Evolutionary conservation across 2,329 filamentous ascomycete species (phyloP).

Genomic region (Venturia asperata): DNA sequence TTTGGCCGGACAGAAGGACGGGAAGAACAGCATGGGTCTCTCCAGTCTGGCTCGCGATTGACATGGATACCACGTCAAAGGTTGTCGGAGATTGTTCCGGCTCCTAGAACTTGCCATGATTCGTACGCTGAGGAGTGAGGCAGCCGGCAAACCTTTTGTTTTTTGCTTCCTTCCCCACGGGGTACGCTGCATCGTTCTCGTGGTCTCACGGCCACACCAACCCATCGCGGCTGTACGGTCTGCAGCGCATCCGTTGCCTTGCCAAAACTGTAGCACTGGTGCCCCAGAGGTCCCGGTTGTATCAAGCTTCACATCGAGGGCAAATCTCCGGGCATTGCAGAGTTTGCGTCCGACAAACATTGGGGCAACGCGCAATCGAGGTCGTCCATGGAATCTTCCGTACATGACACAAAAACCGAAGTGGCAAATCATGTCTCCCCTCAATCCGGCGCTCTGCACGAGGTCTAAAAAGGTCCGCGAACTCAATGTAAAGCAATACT

Average conservation of each 20-base stretch:
- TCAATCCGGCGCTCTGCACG: background rate
- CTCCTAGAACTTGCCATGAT: background rate
- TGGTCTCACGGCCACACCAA: background rate
- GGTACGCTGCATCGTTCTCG: background rate
- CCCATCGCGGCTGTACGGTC: background rate
- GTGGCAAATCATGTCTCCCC: background rate
- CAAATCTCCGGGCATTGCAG: background rate
- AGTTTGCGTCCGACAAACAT: background rate
- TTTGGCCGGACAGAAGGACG: background rate
- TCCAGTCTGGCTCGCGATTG: background rate
- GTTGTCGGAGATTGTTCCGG: background rate
- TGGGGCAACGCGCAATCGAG: background rate
- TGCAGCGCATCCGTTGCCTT: background rate
- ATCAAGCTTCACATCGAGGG: slow-evolving; percentile 1
- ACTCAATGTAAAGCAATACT: background rate
- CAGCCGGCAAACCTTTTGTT: background rate
- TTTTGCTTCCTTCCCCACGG: slow-evolving; percentile 5
- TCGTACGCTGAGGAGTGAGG: background rate
- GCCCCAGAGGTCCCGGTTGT: background rate
- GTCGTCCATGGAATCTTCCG: background rate
- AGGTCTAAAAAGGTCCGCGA: background rate
- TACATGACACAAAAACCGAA: background rate
- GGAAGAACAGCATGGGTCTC: background rate
- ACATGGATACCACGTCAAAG: background rate
- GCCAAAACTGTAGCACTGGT: background rate